A percentile compares a stretch with the other conserved stretches of the same genome.
Conservation (phyloP, 2,329 filamentous ascomycete genomes). For the Cladosporium oxysporum region DNA sequence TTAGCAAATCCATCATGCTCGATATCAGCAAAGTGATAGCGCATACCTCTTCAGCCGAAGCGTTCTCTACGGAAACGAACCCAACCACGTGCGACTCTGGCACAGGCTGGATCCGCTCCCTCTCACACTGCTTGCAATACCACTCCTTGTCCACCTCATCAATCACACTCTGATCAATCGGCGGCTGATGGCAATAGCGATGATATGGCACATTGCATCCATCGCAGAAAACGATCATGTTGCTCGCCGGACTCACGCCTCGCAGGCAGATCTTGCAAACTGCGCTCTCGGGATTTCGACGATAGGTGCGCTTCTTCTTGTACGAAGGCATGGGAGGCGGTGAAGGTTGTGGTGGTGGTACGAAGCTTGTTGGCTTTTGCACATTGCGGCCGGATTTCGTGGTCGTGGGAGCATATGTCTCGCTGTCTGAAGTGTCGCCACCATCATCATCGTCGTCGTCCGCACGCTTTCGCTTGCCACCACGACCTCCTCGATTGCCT, state of each 20-base stretch:
- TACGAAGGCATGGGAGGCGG: constrained; percentile 40
- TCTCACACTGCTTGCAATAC: constrained; percentile 67
- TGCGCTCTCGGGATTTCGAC: constrained; percentile 56
- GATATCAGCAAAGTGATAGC: background rate
- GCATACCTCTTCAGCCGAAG: constrained; percentile 47
- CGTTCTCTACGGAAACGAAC: constrained; percentile 42
- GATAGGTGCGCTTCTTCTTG: constrained; percentile 61
- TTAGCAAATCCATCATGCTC: background rate
- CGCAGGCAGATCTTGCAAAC: constrained; percentile 73
- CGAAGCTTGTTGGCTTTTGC: constrained; percentile 64
- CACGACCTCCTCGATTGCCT: constrained; percentile 35
- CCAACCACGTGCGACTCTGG: constrained; percentile 43
- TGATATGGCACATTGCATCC: constrained; percentile 79
- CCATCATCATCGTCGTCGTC: constrained; percentile 44
- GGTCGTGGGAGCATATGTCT: constrained; percentile 56
- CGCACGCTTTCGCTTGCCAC: constrained; percentile 38
- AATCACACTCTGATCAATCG: constrained; percentile 69
- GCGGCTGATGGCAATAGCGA: constrained; percentile 76
- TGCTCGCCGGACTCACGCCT: constrained; percentile 69
- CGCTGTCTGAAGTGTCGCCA: constrained; percentile 33
- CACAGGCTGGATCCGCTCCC: constrained; percentile 47
- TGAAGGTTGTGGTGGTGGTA: constrained; percentile 56
- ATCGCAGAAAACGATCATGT: constrained; percentile 85
- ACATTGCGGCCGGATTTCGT: constrained; percentile 77
- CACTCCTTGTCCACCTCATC: constrained; percentile 67